Conservation (phyloP, 2,329 filamentous ascomycete species). For the Bipolaris victoriae region DNA sequence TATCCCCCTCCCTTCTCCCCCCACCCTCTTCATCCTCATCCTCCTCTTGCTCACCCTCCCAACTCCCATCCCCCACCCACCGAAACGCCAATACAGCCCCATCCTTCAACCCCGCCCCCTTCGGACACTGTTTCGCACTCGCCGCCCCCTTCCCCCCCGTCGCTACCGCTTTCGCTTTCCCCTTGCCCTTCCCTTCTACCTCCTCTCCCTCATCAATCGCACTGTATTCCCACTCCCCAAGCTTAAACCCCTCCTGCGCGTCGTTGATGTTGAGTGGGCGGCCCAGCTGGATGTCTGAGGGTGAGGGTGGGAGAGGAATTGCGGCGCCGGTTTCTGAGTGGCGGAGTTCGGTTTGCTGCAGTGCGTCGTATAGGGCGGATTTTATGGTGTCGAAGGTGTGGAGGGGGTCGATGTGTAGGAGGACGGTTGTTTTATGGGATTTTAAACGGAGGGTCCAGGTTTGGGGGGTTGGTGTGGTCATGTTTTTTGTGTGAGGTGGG, state of each 20-base stretch:
- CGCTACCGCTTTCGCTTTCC: slow-evolving; percentile 46
- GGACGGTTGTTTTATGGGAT: slow-evolving; percentile 53
- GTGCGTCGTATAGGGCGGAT: slow-evolving; percentile 49
- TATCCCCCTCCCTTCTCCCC: slow-evolving; percentile 16
- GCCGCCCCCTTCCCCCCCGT: not conserved
- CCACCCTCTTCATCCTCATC: slow-evolving; percentile 3
- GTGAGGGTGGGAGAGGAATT: slow-evolving; percentile 47
- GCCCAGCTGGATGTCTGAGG: slow-evolving; percentile 52
- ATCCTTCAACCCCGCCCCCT: slow-evolving; percentile 46
- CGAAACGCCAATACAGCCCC: slow-evolving; percentile 46
- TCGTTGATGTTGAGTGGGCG: slow-evolving; percentile 51
- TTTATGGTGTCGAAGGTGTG: slow-evolving; percentile 51
- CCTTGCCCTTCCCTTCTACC: slow-evolving; percentile 48
- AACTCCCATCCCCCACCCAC: slow-evolving; percentile 39
- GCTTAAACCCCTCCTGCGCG: slow-evolving; percentile 48
- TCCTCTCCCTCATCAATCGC: slow-evolving; percentile 28
- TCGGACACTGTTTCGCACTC: slow-evolving; percentile 39
- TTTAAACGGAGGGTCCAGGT: slow-evolving; percentile 57
- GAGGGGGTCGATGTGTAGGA: slow-evolving; percentile 55
- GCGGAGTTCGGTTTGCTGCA: slow-evolving; percentile 48
- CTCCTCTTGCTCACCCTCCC: slow-evolving; percentile 28
- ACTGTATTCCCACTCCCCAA: slow-evolving; percentile 44
- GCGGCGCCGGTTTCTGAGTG: slow-evolving; percentile 40
- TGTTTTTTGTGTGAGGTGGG: slow-evolving; percentile 9
- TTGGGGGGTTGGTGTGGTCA: slow-evolving; percentile 32